Evolutionary conservation across 1,284 basidiomycete species (phyloP), one percentile per base, ranked within the genome.

Genomic region (Trametes pubescens): DNA sequence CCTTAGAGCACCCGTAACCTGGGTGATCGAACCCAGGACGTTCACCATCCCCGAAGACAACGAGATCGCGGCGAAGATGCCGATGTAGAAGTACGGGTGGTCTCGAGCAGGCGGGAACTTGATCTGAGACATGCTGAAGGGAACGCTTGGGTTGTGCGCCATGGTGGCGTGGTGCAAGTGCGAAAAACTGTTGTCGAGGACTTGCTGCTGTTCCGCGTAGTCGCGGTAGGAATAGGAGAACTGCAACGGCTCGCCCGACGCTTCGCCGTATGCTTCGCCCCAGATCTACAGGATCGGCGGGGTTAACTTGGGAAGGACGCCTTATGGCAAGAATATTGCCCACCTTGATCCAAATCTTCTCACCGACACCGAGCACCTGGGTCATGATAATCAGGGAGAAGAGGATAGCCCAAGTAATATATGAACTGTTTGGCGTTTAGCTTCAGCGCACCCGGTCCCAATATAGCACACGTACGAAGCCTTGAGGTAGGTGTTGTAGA

Each of bases 401-500:
- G 6, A 89, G 74, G 64, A 86, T 81, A 11, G 61, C 74, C 90
- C 90, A 81, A 7, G 86, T 86, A 83, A 84, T 85, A 69, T 90
- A 91, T n/a, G 82, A 88, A 34, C 85, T 91, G 43, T 38, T 11
- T 69, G 49, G 10, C 22, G 38, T 26, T 10, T 32, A 53, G n/a
- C 57, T 5, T 10, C 11, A 26, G 26, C 32, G 5, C 48, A 18
- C 11, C 16, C 34, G 14, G 37, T 4, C 26, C 9, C n/a, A 40
- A 22, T 35, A 21, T 11, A 47, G 1, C 66, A 24, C 46, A 73
- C 73, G 66, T 63, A 88, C 86, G 88, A 89, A 47, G 88, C 89
- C 69, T 84, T 82, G 62, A 95, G 79, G 74, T 95, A 95, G 14
- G 86, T 89, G 66, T 89, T 87, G 74, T 95, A 95, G 49, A 94